phyloP scores from a whole-genome alignment of 2,329 filamentous ascomycete genomes.

The Aspergillus sp. region DNA sequence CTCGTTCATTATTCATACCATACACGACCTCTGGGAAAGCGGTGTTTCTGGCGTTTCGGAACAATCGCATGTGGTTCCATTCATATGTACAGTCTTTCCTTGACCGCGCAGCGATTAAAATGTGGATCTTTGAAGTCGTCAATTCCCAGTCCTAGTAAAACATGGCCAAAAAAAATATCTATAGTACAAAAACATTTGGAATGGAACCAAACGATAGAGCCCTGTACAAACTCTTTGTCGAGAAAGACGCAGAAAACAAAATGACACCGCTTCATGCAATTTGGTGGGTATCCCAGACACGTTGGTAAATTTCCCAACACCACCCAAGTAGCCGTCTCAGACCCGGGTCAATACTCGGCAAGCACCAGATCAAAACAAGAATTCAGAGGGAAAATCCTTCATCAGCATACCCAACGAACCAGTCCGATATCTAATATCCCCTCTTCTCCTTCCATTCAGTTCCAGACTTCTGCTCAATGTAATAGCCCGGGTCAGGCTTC shows the following conservation, averaged over 20 bases:
- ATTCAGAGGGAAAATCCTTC: not conserved
- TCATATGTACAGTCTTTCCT: not conserved
- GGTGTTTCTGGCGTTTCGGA: constrained; percentile 11
- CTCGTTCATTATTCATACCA: not conserved
- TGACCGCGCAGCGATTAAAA: not conserved
- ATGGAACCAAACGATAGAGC: not conserved
- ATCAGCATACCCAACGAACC: not conserved
- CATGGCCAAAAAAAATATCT: constrained; percentile 10
- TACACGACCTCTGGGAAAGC: constrained; percentile 2
- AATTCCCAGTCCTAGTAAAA: constrained; percentile 6
- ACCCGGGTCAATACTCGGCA: no score
- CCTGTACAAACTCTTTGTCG: not conserved
- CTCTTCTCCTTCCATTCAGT: constrained; percentile 20
- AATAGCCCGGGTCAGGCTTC: constrained; percentile 77
- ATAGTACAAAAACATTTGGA: constrained; percentile 10
- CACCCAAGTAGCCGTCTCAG: no score
- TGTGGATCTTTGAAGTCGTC: not conserved
- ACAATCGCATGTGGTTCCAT: not conserved
- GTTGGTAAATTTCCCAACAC: no score
- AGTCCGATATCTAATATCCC: constrained; percentile 1
- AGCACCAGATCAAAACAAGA: no score
- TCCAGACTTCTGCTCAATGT: constrained; percentile 60
- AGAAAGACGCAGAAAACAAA: not conserved
- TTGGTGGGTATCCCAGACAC: no score
- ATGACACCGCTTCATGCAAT: constrained; percentile 20